phyloP scores from a whole-genome alignment of 257 asterid species.

The Solanum paucissectum region DNA sequence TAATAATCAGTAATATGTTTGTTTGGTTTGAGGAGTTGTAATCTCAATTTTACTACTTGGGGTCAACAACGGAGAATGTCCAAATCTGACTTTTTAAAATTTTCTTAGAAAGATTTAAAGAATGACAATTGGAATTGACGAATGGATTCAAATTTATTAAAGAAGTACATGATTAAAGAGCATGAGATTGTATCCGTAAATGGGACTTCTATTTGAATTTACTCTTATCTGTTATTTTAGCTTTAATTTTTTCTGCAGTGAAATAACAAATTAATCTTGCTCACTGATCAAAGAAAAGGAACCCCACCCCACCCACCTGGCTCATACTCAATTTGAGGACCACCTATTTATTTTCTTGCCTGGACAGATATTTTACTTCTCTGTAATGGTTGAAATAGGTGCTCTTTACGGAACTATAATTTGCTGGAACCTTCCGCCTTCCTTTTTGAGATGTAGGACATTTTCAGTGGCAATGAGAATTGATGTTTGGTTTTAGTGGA shows the following conservation, averaged over 20 bases:
- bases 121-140: neutral
- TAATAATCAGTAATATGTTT: neutral
- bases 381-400: neutral
- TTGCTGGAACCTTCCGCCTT: neutral
- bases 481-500: neutral
- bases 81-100: neutral
- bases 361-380: neutral
- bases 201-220: neutral
- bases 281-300: neutral
- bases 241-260: neutral
- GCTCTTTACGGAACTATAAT: neutral
- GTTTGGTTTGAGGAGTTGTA: neutral
- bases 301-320: neutral
- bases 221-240: neutral
- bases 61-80: neutral
- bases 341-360: neutral
- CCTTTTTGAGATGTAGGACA: neutral
- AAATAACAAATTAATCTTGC: neutral
- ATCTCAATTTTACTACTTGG: neutral
- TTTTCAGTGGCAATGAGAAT: neutral
- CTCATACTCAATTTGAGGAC: neutral
- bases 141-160: neutral
- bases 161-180: neutral
- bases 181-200: neutral
- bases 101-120: neutral